These are phyloP conservation scores for Leccinum olivaceoglutinosum DNA, from an alignment of 1,284 basidiomycete genomes.

Conservation along the genomic window DNA sequence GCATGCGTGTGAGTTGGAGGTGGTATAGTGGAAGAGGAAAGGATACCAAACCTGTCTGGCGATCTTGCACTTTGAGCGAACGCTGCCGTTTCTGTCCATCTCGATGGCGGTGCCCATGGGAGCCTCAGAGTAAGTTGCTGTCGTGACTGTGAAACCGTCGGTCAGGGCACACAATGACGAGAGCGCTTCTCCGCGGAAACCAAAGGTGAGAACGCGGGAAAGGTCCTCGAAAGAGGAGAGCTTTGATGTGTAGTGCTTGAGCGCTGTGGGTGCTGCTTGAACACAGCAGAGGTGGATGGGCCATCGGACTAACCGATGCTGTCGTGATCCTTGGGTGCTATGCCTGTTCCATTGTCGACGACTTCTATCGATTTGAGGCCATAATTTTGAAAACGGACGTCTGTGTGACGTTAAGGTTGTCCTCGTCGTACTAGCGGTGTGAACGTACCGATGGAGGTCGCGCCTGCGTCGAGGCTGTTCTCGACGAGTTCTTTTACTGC, in stretches of 20 bases:
- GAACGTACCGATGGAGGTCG: conserved; percentile 72
- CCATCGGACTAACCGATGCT: conserved; percentile 57
- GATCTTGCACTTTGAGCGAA: conserved; percentile 48
- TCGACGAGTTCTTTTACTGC: conserved; percentile 97
- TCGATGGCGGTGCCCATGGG: conserved; percentile 79
- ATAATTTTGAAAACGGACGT: conserved; percentile 87
- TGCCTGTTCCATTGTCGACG: conserved; percentile 89
- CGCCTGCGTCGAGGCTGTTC: conserved; percentile 92
- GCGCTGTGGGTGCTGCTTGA: conserved; percentile 39
- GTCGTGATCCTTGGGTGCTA: conserved; percentile 73
- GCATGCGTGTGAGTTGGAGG: neutral
- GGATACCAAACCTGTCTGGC: conserved; percentile 64
- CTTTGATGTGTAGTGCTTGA: conserved; percentile 96
- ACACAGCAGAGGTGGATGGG: neutral
- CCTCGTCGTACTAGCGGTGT: too few species aligned
- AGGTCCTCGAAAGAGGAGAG: conserved; percentile 77
- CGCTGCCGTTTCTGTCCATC: conserved; percentile 60
- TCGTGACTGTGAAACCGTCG: conserved; percentile 66
- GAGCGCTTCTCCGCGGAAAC: conserved; percentile 94
- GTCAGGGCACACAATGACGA: conserved; percentile 88
- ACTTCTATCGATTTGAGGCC: conserved; percentile 88
- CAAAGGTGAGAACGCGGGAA: conserved; percentile 77
- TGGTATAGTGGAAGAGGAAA: neutral
- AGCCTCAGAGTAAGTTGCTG: conserved; percentile 64
- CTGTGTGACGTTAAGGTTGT: conserved; percentile 25